Evolutionary conservation across 805 yeast species (phyloP), one percentile per base, ranked within the genome.

Genomic region (Barnettozyma botsteinii): DNA sequence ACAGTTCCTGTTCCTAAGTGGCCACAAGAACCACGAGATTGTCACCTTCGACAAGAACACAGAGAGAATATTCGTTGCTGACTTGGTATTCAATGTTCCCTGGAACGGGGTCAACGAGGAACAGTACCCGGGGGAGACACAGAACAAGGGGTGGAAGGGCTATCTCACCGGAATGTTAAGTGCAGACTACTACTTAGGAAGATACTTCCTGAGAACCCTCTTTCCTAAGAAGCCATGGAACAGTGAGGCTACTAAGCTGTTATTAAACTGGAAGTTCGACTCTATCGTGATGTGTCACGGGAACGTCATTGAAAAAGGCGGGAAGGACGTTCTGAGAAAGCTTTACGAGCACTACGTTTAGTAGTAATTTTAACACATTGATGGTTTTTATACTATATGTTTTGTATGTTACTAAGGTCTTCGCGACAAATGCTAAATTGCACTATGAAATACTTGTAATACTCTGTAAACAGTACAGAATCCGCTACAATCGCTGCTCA

Each of bases 211-310:
- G 11, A 60, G 54, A 32, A 52, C 45, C 35, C 40, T 62, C 33
- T 22, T 58, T 7, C 48, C 47, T 9, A 31, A 31, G 4, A 48
- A 35, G 7, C 33, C 27, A 7, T 50, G 45, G 6, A 49, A 45
- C 30, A 32, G 26, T 9, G 31, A 38, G 32, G 60, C 50, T 3
- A 20, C 53, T 12, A 41, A 37, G 22, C 38, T 48, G 1, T 30
- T 56, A 12, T 19, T 45, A 13, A 41, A 50, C 9, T 69, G 74
- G 74, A 69, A 71, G 31, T 70, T 76, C 44, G 69, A 70, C 12
- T 61, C 63, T n/a, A 60, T 77, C 36, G 72, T 80, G 29, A 61
- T 70, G 49, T 74, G 81, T 47, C 86, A 79, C 53, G 87, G 87
- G 12, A 72, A 72, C 47, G 64, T 77, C 10, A 61, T 79, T 41